Evolutionary conservation across 2,329 filamentous ascomycete species (phyloP), one percentile per base, ranked within the genome.

Genomic region (Hypoxylon sp.): DNA sequence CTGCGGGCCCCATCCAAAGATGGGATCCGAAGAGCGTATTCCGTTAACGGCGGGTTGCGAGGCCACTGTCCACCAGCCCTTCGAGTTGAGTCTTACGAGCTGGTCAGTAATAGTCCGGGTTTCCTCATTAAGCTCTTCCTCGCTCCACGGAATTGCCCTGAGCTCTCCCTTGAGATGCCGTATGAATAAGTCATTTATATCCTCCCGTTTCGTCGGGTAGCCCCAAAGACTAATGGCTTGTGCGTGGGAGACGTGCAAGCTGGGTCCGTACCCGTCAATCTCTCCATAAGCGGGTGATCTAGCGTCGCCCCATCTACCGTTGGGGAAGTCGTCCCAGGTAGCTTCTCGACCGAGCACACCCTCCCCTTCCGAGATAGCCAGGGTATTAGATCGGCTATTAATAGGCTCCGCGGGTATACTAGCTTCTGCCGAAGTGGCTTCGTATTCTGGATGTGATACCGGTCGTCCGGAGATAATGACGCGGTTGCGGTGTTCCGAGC

Each of bases 281-380:
- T 97, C 93, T 73, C 95, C 95, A 76, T 97, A 98, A 0, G 95
- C 95, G 0, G 93, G 93, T 2, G 93, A 97, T 54, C 95, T 88
- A 3, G 94, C 92, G 74, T 97, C 95, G 76, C 95, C 95, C 89
- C 95, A 98, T 58, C 95, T 88, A 26, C 95, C 96, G 81, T 98
- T 98, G 68, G 95, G 95, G 78, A 93, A 99, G 75, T 99, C 96
- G 74, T 99, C 96, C 96, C 96, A 99, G 0, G 96, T 99, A 32
- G 96, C 96, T 82, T 98, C 95, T 51, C 96, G 87, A 9, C 95
- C 96, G 5, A 97, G 83, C 2, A 91, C 86, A 22, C 95, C 96
- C 74, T 97, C 91, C 4, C 96, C 95, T 80, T 98, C 95, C 0
- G 94, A 97, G 61, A 97, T 97, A 26, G 94, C 93, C 8, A 98